Evolutionary conservation across 208 protist species (phyloP), one percentile per base, ranked within the genome.

Genomic region (Trypanosoma melophagium): DNA sequence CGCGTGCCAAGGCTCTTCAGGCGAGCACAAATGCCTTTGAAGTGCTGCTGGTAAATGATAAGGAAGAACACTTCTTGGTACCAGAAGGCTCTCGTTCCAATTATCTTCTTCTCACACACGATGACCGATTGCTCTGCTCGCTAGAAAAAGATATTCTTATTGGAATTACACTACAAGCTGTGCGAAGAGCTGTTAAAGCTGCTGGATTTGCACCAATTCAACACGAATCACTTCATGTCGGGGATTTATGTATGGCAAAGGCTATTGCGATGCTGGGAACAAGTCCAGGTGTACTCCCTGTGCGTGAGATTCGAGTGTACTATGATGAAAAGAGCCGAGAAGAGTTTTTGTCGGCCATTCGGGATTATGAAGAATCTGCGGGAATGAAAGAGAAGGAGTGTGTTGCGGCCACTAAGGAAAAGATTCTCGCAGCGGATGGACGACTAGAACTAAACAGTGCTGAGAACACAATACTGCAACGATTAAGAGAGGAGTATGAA

Each of bases 21-120:
- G 55, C 67, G 0, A 44, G 38, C 2, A 66, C 71, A 24, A 55
- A 55, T 24, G 70, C 76, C 24, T 95, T 79, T 38, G 89, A 95
- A 61, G 79, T 81, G 24, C 65, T 95, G 7, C 76, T 95, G 1
- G 84, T 93, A 45, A 74, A 81, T 63, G 75, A 73, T 55, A 60
- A 56, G 17, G 67, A 51, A 14, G 69, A 81, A 50, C 49, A 75
- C 17, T 95, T 72, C 65, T 74, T 91, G 14, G 78, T 95, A 2
- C 84, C 89, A 16, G 89, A 95, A 67, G 86, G 89, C 1, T 92
- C 89, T 22, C 86, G 86, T 44, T 93, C 89, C 9, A 95, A 93
- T 69, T 95, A 89, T 66, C 62, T 95, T 35, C 42, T 95, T 21
- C 53, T 86, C 45, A 80, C 65, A 28, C 22, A 49, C 3, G 76